These are phyloP conservation scores for Petasospora rhodanensis DNA, from an alignment of 1,139 yeast species.

Conservation along the genomic window DNA sequence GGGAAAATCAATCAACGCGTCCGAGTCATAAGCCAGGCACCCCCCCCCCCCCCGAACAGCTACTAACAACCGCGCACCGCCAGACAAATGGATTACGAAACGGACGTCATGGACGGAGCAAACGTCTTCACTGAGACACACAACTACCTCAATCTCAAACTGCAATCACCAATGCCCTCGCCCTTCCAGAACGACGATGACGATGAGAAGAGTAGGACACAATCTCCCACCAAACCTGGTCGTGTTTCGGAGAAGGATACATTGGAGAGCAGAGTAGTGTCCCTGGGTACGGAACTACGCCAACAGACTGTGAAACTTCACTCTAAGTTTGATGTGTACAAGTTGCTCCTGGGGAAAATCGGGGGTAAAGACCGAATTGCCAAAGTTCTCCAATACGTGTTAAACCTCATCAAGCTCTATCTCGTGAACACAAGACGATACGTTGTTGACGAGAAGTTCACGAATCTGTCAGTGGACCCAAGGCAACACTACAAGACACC, in stretches of 20 bases:
- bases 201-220: no score
- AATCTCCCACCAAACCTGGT: slow-evolving; percentile 12
- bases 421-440: slow-evolving; percentile 37
- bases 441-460: slow-evolving; percentile 21
- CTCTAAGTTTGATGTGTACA: slow-evolving; percentile 40
- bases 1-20: no score
- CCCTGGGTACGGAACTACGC: slow-evolving; percentile 10
- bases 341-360: slow-evolving; percentile 47
- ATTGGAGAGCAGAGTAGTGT: slow-evolving; percentile 5
- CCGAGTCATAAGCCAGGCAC: no score
- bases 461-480: slow-evolving; percentile 22
- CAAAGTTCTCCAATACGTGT: slow-evolving; percentile 54
- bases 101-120: slow-evolving; percentile 8
- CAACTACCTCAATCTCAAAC: slow-evolving; percentile 12
- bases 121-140: slow-evolving; percentile 13
- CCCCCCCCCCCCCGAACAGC: no score
- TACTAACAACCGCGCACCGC: not conserved
- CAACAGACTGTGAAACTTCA: slow-evolving; percentile 7
- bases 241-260: slow-evolving; percentile 4
- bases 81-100: slow-evolving; percentile 9
- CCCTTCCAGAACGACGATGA: slow-evolving; percentile 9
- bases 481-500: slow-evolving; percentile 19
- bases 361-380: slow-evolving; percentile 71
- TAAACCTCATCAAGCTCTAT: slow-evolving; percentile 50
- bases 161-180: slow-evolving; percentile 16